Conservation (phyloP, 805 yeast genomes). For the Barnettozyma populi region DNA sequence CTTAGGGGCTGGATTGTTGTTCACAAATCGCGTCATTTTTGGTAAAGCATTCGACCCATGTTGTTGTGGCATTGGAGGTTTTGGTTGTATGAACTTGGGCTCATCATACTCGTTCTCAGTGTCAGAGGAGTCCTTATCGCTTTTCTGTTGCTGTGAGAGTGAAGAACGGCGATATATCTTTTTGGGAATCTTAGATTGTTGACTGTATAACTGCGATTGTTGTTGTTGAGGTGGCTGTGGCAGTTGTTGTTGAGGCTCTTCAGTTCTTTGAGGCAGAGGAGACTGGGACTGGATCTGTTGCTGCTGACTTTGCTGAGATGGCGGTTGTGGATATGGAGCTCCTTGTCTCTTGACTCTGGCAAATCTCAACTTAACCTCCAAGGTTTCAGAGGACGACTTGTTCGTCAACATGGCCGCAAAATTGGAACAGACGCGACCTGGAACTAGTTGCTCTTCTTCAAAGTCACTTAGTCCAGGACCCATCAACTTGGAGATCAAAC, state of each 20-base stretch:
- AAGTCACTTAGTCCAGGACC: constrained; percentile 17
- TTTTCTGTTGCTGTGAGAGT: constrained; percentile 11
- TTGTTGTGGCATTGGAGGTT: constrained; percentile 5
- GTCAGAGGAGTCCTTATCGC: constrained; percentile 14
- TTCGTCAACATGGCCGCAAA: constrained; percentile 39
- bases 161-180: constrained; percentile 9
- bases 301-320: constrained; percentile 5
- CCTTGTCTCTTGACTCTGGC: constrained; percentile 17
- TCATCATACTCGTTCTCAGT: constrained; percentile 21
- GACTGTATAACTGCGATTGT: not conserved
- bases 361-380: constrained; percentile 52
- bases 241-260: constrained; percentile 10
- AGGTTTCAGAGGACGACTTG: constrained; percentile 40
- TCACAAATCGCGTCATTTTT: constrained; percentile 30
- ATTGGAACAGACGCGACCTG: constrained; percentile 53
- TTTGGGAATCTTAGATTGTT: constrained; percentile 1
- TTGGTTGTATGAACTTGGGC: constrained; percentile 15
- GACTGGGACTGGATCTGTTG: not conserved
- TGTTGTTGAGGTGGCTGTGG: too few species aligned
- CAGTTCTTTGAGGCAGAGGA: not conserved
- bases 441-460: constrained; percentile 37
- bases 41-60: constrained; percentile 6
- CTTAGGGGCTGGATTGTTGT: constrained; percentile 41
- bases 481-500: constrained; percentile 32
- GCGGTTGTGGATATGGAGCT: constrained; percentile 2